Evolutionary conservation across 2,329 filamentous ascomycete species (phyloP).

Genomic region (Penicillium polonicum): DNA sequence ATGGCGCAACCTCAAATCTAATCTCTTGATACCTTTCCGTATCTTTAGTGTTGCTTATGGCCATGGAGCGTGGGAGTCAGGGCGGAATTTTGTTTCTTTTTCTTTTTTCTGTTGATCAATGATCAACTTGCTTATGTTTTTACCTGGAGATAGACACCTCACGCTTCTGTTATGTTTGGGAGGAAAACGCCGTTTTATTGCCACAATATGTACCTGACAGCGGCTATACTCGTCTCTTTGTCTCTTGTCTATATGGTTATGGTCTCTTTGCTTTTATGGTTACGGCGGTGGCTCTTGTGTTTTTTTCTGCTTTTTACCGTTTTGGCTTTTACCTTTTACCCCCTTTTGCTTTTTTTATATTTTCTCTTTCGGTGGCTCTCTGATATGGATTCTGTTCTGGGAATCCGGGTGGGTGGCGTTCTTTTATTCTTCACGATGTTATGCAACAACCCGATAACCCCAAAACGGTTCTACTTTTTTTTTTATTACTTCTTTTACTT

Average conservation of each 20-base stretch:
- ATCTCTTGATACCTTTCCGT: conserved; percentile 13
- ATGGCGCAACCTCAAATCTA: conserved; percentile 41
- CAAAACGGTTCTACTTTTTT: conserved; percentile 11
- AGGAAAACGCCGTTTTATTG: conserved; percentile 5
- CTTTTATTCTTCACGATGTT: conserved; percentile 25
- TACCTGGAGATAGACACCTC: conserved; percentile 18
- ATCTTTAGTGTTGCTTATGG: conserved; percentile 4
- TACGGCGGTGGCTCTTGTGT: conserved; percentile 3
- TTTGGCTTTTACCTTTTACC: background rate
- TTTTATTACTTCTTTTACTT: background rate
- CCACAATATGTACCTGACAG: conserved; percentile 1
- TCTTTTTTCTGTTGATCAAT: background rate
- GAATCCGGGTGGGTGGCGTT: conserved; percentile 21
- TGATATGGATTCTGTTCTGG: conserved; percentile 13
- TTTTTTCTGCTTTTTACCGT: background rate
- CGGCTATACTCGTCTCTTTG: conserved; percentile 2
- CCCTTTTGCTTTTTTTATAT: background rate
- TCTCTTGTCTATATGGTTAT: conserved; percentile 11
- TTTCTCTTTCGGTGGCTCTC: conserved; percentile 9
- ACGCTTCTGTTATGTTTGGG: conserved; percentile 9
- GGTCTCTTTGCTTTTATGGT: conserved; percentile 7
- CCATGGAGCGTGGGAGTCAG: conserved; percentile 8
- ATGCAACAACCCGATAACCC: conserved; percentile 19
- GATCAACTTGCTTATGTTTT: conserved; percentile 5
- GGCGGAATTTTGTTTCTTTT: background rate